Percentiles rank a stretch among this genome's conserved stretches.
Conservation (phyloP, 257 asterid genomes). For the Paulownia fortunei region DNA sequence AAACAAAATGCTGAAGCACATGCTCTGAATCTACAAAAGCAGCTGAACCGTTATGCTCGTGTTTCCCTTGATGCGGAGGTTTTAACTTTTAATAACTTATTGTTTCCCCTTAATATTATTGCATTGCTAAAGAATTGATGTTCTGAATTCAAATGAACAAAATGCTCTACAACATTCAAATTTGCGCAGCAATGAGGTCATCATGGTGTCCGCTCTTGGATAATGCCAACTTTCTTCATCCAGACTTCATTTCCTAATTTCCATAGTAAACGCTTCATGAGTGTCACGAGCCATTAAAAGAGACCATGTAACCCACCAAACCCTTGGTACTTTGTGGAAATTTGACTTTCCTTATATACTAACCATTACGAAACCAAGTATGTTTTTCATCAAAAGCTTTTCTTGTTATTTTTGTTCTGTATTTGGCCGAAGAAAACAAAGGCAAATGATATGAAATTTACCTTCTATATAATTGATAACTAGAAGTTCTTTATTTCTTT, state of each 20-base stretch:
- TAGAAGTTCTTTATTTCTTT: background rate
- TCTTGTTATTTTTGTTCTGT: background rate
- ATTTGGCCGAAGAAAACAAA: background rate
- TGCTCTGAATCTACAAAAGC: conserved; percentile 67
- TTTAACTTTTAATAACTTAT: conserved; percentile 21
- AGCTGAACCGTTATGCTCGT: conserved; percentile 83
- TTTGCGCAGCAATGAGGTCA: background rate
- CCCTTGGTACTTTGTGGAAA: background rate
- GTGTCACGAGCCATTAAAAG: background rate
- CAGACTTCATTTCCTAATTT: background rate
- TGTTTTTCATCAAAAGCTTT: background rate
- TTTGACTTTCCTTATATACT: background rate
- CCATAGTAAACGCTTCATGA: background rate
- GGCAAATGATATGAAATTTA: background rate
- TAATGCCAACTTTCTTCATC: background rate
- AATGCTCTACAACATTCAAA: conserved; percentile 4
- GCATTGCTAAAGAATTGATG: conserved; percentile 1
- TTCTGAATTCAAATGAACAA: background rate
- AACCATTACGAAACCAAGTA: background rate
- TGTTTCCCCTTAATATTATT: conserved; percentile 3
- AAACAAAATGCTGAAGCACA: conserved; percentile 67
- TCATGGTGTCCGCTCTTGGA: background rate
- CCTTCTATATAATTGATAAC: background rate
- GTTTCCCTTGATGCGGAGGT: conserved; percentile 90
- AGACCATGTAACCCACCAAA: background rate